These are phyloP conservation scores for Solanum bukasovii DNA, from an alignment of 257 asterid genomes.

Conservation along the genomic window DNA sequence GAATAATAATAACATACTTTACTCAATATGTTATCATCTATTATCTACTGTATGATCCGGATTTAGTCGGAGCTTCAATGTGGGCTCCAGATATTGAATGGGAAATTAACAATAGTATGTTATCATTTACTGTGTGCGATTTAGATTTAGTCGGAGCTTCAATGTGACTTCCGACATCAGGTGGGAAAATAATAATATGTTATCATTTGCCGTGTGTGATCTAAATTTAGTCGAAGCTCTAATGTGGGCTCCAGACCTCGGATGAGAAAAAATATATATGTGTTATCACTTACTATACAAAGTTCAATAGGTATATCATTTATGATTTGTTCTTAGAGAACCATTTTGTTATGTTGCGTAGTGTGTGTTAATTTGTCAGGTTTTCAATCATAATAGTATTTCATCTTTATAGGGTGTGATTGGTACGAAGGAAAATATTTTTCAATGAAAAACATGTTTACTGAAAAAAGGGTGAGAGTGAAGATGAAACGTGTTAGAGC, in stretches of 20 bases:
- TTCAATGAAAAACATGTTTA: no score
- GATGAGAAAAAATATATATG: no score
- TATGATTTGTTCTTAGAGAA: background rate
- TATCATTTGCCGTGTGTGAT: background rate
- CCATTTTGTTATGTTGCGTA: background rate
- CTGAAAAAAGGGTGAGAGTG: background rate
- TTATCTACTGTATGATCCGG: accelerated
- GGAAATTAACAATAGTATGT: no score
- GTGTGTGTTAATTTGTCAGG: background rate
- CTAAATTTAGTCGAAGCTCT: no score
- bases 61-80: no score
- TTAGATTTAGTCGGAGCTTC: background rate
- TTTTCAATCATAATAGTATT: background rate
- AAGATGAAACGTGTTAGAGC: background rate
- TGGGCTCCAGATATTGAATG: no score
- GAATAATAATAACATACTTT: background rate
- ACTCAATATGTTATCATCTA: background rate
- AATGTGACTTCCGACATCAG: background rate
- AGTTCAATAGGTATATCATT: background rate
- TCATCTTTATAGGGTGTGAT: background rate
- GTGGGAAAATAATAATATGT: background rate
- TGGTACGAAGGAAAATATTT: background rate
- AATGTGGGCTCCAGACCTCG: no score
- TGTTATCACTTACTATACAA: background rate
- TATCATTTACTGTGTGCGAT: no score